Conservation (phyloP, 2,329 filamentous ascomycete species). For the Colletotrichum euphorbiae region DNA sequence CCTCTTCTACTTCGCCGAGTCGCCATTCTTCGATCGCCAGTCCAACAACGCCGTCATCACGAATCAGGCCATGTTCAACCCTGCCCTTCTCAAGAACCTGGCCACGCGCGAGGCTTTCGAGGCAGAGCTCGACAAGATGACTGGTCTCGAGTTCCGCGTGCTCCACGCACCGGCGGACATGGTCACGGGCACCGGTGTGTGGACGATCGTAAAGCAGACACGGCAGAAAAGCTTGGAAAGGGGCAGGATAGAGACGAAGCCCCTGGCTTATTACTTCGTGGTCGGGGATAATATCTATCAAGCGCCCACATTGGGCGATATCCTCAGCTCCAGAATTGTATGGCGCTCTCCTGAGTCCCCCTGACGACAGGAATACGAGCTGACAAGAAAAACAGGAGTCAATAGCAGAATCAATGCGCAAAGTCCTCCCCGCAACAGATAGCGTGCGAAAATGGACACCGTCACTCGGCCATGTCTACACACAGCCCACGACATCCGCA, state of each 20-base stretch:
- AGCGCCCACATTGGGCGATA: conserved; percentile 70
- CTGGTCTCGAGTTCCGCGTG: conserved; percentile 74
- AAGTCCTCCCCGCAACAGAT: conserved; percentile 63
- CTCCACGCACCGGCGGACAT: conserved; percentile 74
- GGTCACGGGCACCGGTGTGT: conserved; percentile 73
- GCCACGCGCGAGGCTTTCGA: conserved; percentile 73
- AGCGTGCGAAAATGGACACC: conserved; percentile 66
- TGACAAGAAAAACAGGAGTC: conserved; percentile 32
- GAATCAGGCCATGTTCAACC: conserved; percentile 72
- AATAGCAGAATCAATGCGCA: conserved; percentile 57
- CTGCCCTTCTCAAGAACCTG: conserved; percentile 67
- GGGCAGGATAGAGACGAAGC: conserved; percentile 67
- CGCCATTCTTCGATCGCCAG: conserved; percentile 75
- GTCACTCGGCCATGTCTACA: conserved; percentile 64
- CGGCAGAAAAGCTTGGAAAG: conserved; percentile 66
- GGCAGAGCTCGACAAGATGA: conserved; percentile 71
- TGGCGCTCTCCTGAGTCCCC: conserved; percentile 39
- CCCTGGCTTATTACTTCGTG: conserved; percentile 72
- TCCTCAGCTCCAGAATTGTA: conserved; percentile 70
- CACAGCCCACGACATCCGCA: conserved; percentile 48
- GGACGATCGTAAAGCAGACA: conserved; percentile 77
- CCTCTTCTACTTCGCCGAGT: conserved; percentile 75
- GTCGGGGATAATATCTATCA: conserved; percentile 75
- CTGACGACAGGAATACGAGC: background rate
- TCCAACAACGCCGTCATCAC: conserved; percentile 75